A percentile compares a stretch with the other conserved stretches of the same genome.
Evolutionary conservation across 192 early-diverging fungal species (phyloP).

Genomic region (Rhizoclosmatium sp.): DNA sequence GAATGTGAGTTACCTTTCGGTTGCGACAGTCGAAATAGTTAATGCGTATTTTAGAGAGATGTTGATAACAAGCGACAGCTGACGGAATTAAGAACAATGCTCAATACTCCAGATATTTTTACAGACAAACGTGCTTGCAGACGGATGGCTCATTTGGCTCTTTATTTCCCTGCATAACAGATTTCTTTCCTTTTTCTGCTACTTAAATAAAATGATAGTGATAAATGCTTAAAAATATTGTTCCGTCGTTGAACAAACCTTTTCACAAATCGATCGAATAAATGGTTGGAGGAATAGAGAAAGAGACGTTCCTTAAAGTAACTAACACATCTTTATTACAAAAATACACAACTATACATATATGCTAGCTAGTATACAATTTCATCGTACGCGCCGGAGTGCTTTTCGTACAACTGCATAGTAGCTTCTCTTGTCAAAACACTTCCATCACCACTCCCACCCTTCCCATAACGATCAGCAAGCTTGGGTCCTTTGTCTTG

Average conservation of each 20-base stretch:
- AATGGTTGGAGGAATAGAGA: too few relatives aligned
- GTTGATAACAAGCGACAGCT: slow-evolving; percentile 45
- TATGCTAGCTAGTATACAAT: too few relatives aligned
- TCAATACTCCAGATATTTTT: slow-evolving; percentile 53
- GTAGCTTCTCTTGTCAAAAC: slow-evolving; percentile 12
- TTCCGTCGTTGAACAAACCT: too few relatives aligned
- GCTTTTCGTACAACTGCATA: not conserved
- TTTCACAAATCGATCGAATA: too few relatives aligned
- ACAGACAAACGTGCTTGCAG: slow-evolving; percentile 58
- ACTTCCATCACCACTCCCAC: slow-evolving; percentile 18
- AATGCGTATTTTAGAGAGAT: slow-evolving; percentile 45
- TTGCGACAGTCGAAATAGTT: slow-evolving; percentile 3
- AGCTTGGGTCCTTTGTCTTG: slow-evolving; percentile 5
- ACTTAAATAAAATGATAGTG: too few relatives aligned
- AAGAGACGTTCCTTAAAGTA: too few relatives aligned
- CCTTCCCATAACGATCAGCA: not conserved
- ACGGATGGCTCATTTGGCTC: slow-evolving; percentile 57
- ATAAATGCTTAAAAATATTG: too few relatives aligned
- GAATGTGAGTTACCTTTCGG: slow-evolving; percentile 30
- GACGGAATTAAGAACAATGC: slow-evolving; percentile 45
- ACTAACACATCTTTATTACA: too few relatives aligned
- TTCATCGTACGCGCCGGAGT: too few relatives aligned
- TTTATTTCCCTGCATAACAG: slow-evolving; percentile 46
- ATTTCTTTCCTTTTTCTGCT: too few relatives aligned
- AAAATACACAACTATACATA: too few relatives aligned